These are phyloP conservation scores for Mycena olivaceomarginata DNA, from an alignment of 768 basidiomycete species.

Conservation along the genomic window DNA sequence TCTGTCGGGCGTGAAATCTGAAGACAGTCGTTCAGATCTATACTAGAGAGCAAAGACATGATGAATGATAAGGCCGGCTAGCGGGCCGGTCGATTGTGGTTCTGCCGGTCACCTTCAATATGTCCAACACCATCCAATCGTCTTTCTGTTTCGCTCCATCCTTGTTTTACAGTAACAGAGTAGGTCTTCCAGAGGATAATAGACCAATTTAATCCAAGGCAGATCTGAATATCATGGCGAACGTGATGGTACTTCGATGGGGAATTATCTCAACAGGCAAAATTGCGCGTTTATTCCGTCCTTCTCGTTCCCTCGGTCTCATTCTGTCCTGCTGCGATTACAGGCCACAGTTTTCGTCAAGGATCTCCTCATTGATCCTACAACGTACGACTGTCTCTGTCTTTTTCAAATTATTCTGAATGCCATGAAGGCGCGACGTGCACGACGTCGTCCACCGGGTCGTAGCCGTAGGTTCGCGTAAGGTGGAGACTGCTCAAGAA, in stretches of 20 bases:
- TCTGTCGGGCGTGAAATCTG: not conserved
- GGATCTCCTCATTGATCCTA: conserved; percentile 87
- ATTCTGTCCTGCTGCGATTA: not conserved
- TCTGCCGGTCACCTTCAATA: no score
- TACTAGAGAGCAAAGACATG: conserved; percentile 46
- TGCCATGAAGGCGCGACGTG: conserved; percentile 73
- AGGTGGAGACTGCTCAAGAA: conserved; percentile 77
- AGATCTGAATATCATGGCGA: conserved; percentile 49
- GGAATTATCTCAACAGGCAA: conserved; percentile 91
- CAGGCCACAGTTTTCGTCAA: conserved; percentile 75
- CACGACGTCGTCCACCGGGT: conserved; percentile 82
- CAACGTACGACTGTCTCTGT: conserved; percentile 63
- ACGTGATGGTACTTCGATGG: conserved; percentile 73
- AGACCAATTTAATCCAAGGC: not conserved
- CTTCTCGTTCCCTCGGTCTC: conserved; percentile 2
- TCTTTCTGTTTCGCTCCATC: not conserved
- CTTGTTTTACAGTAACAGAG: not conserved
- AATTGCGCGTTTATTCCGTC: conserved; percentile 62
- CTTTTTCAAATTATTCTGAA: not conserved
- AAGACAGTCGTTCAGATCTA: not conserved
- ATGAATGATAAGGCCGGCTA: not conserved
- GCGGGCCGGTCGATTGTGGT: not conserved
- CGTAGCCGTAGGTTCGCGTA: conserved; percentile 87
- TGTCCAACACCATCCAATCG: not conserved
- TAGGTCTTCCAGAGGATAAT: not conserved